Base-by-base conservation (phyloP, 2,329 filamentous ascomycete species). In the Simplicillium aogashimaense region DNA sequence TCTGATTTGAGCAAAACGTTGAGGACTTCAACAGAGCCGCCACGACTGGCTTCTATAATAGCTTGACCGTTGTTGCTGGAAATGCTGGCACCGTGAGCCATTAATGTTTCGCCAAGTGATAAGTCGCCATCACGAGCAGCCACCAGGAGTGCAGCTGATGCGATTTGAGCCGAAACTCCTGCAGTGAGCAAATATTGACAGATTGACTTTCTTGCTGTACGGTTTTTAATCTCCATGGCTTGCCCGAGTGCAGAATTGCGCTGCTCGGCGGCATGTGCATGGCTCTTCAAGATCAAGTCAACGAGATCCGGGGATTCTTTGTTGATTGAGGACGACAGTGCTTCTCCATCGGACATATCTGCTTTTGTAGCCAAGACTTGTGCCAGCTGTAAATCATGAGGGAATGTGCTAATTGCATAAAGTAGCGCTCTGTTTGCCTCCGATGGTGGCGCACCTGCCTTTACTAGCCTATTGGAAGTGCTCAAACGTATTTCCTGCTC, bases 101-200 rank as follows among this genome's bases (percentile, higher is more conserved):
- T 64, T 7, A 78, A 60, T 2, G 74, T 54, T 25, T 64, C 63
- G 13, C 70, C 70, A 2, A 77, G 64, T 7, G 61, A 56, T 8
- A 75, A 43, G 44, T 78, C 74, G 1, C 70, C 70, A 14, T 76
- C 70, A 0, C 67, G 59, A 1, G 72, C 70, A 1, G 73, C 73
- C 1, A 64, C 54, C 1, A 76, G 55, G 1, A 78, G 53, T 1
- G 70, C 70, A 14, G 67, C 63, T 0, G 71, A 74, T 0, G 75
- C 63, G 1, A 61, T 60, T 1, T 63, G 52, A 0, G 64, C 59
- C 0, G 66, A 62, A 0, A 72, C 64, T 2, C 72, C 72, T 2
- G 63, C 62, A 33, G 59, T 59, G 1, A 76, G 49, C 6, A 78
- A 56, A 3, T 60, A 58, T 11, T 54, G 57, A 40, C 70, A 74